These are phyloP conservation scores for Pseudomonodictys pantanalensis DNA, from an alignment of 495 filamentous ascomycete species.

Conservation along the genomic window DNA sequence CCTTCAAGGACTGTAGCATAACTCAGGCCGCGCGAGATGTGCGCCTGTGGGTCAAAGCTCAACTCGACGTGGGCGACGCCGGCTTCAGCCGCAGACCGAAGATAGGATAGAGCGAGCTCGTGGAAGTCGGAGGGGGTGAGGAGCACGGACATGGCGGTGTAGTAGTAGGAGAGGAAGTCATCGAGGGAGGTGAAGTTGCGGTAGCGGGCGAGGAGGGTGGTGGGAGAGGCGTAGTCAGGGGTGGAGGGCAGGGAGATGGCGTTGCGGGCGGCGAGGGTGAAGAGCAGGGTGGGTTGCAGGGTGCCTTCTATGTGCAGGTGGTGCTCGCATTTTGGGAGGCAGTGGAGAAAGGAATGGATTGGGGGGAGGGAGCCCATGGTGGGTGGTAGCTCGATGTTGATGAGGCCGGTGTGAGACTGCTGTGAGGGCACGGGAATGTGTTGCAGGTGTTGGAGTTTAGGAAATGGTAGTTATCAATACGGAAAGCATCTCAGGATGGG, in stretches of 20 bases:
- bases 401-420: background rate
- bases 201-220: constrained; percentile 59
- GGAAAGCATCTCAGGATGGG: no score
- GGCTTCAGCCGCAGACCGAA: constrained; percentile 59
- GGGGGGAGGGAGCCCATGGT: constrained; percentile 53
- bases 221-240: constrained; percentile 58
- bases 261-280: constrained; percentile 64
- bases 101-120: constrained; percentile 71
- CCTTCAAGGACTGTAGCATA: constrained; percentile 60
- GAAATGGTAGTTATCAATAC: no score
- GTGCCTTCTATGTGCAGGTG: constrained; percentile 77
- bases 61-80: constrained; percentile 72
- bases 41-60: constrained; percentile 79
- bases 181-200: constrained; percentile 64
- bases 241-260: constrained; percentile 59
- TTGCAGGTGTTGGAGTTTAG: no score
- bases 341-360: constrained; percentile 61
- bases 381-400: constrained; percentile 1
- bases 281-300: constrained; percentile 64
- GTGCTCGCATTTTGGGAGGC: constrained; percentile 76
- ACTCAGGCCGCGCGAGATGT: constrained; percentile 59
- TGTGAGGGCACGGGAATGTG: no score
- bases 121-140: constrained; percentile 62
- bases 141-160: constrained; percentile 70
- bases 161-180: constrained; percentile 78